phyloP scores from a whole-genome alignment of 2,329 filamentous ascomycete species.

The Hymenoscyphus fructigenus region DNA sequence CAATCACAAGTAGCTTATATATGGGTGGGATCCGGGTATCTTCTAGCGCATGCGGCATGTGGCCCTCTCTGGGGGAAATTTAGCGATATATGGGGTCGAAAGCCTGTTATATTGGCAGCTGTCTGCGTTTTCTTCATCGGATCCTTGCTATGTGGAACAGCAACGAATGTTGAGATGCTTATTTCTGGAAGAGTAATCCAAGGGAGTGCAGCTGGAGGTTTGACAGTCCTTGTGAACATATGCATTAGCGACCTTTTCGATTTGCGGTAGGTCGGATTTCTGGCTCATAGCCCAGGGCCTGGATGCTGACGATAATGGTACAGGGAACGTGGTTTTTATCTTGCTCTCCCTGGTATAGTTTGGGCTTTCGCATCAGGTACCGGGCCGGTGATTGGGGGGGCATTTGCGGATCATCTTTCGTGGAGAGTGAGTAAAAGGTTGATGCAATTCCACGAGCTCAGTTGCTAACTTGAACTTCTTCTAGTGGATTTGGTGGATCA shows the following conservation, averaged over 20 bases:
- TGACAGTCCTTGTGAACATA: slow-evolving; percentile 1
- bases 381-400: slow-evolving; percentile 61
- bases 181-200: slow-evolving; percentile 40
- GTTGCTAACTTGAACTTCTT: background rate
- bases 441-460: background rate
- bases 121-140: slow-evolving; percentile 64
- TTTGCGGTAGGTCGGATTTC: background rate
- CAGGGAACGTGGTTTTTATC: slow-evolving; percentile 51
- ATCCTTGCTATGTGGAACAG: slow-evolving; percentile 60
- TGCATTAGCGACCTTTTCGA: slow-evolving; percentile 6
- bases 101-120: slow-evolving; percentile 55
- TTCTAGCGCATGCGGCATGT: slow-evolving; percentile 64
- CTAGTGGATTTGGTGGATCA: slow-evolving; percentile 60
- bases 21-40: slow-evolving; percentile 72
- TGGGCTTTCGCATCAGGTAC: slow-evolving; percentile 61
- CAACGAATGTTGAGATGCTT: slow-evolving; percentile 61
- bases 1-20: slow-evolving; percentile 52
- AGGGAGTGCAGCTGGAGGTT: slow-evolving; percentile 2
- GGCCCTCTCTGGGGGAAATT: slow-evolving; percentile 69
- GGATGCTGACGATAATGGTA: background rate
- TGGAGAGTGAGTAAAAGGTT: slow-evolving; percentile 45
- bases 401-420: slow-evolving; percentile 56
- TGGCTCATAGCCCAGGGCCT: background rate
- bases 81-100: slow-evolving; percentile 66
- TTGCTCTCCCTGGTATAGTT: slow-evolving; percentile 57